phyloP scores from a whole-genome alignment of 2,329 filamentous ascomycete species.

The Alternaria ventricosa region DNA sequence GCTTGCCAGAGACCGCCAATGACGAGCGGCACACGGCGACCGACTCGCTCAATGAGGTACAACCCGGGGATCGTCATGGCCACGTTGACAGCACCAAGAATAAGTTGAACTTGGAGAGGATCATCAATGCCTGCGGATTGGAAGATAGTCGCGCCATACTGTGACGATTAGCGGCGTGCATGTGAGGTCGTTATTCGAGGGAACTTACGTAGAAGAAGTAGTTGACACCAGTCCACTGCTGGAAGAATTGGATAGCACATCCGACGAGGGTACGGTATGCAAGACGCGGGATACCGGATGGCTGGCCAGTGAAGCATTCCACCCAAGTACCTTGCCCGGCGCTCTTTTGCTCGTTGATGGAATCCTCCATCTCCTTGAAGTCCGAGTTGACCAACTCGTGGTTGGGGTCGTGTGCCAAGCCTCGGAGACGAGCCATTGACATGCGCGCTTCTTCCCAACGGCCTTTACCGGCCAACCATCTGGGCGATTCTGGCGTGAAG shows the following conservation, averaged over 20 bases:
- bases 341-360: conserved; percentile 35
- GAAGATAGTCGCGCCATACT: conserved; percentile 72
- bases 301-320: conserved; percentile 41
- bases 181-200: background rate
- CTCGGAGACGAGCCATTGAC: conserved; percentile 62
- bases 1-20: conserved; percentile 72
- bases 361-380: conserved; percentile 51
- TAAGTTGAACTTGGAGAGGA: conserved; percentile 56
- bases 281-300: conserved; percentile 50
- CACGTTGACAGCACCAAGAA: conserved; percentile 68
- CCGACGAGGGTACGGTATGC: conserved; percentile 42
- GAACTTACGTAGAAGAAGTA: conserved; percentile 55
- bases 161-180: conserved; percentile 46
- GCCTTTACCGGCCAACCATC: conserved; percentile 57
- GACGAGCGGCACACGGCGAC: conserved; percentile 72
- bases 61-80: conserved; percentile 70
- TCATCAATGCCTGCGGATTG: conserved; percentile 69
- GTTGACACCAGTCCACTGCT: conserved; percentile 55
- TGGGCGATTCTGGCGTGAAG: conserved; percentile 38
- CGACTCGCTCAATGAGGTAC: conserved; percentile 71
- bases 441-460: conserved; percentile 58
- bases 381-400: conserved; percentile 59
- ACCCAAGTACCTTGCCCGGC: conserved; percentile 38
- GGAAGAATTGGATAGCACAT: conserved; percentile 38
- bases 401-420: conserved; percentile 56